Conservation (phyloP, 2,329 filamentous ascomycete species). For the Atkinsonella hypoxylon region DNA sequence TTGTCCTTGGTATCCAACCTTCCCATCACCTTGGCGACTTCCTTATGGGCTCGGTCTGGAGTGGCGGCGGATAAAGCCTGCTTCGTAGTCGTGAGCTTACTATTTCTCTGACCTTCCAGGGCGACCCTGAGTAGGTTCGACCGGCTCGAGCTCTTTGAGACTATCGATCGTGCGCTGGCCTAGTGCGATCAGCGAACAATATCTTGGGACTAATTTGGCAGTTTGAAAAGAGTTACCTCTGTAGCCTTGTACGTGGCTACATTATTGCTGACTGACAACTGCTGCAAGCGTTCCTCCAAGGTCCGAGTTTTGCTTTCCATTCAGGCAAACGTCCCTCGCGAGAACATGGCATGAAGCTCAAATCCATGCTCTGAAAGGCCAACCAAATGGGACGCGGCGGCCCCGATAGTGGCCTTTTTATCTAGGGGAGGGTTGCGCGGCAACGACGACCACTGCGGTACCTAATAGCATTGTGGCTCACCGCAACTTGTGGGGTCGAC, state of each 20-base stretch:
- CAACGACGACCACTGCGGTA: background rate
- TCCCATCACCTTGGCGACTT: background rate
- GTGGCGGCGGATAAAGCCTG: background rate
- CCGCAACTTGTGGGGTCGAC: too few species aligned
- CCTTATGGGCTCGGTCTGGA: background rate
- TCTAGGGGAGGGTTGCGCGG: background rate
- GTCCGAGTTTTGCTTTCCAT: background rate
- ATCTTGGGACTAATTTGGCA: too few species aligned
- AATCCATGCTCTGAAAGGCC: too few species aligned
- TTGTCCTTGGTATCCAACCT: background rate
- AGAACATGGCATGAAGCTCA: background rate
- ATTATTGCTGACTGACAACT: background rate
- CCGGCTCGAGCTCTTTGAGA: background rate
- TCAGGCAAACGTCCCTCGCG: background rate
- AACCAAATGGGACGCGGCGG: too few species aligned
- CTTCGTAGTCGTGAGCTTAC: background rate
- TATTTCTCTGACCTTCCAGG: background rate
- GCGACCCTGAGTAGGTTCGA: conserved; percentile 1
- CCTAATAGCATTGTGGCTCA: background rate
- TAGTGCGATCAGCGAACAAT: too few species aligned
- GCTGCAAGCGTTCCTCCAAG: background rate
- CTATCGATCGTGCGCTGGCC: background rate
- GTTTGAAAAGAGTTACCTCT: background rate
- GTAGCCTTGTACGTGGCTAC: background rate
- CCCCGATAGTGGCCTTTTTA: background rate